Conservation (phyloP, 2,329 filamentous ascomycete genomes). For the Cadophora gregata region DNA sequence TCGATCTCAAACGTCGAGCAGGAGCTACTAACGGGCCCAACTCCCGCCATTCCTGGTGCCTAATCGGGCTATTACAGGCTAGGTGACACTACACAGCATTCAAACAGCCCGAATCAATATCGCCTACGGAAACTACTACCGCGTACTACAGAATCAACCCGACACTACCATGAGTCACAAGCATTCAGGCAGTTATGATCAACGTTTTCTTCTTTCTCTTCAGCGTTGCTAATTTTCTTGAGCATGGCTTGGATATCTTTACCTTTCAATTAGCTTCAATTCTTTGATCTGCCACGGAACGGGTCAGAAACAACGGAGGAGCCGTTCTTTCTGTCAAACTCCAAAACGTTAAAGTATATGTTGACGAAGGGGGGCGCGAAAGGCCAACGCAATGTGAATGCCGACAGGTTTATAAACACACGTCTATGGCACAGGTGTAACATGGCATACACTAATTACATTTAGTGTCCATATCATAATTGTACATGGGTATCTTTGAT, state of each 20-base stretch:
- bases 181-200: background rate
- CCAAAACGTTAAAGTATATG: too few relatives aligned
- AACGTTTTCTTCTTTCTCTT: background rate
- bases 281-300: too few relatives aligned
- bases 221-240: background rate
- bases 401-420: background rate
- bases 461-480: background rate
- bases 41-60: conserved; percentile 2
- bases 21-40: background rate
- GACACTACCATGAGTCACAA: conserved; percentile 11
- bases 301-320: too few relatives aligned
- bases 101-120: background rate
- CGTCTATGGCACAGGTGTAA: background rate
- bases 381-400: background rate
- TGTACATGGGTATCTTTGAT: conserved; percentile 3
- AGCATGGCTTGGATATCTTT: conserved; percentile 3
- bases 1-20: background rate
- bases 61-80: background rate
- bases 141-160: background rate
- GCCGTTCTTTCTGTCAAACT: too few relatives aligned
- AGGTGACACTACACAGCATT: background rate
- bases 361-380: too few relatives aligned
- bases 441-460: background rate
- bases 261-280: too few relatives aligned
- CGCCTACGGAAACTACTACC: background rate